Base-by-base conservation (phyloP, 176 grass and related monocot genomes). In the Neostapfia colusana region DNA sequence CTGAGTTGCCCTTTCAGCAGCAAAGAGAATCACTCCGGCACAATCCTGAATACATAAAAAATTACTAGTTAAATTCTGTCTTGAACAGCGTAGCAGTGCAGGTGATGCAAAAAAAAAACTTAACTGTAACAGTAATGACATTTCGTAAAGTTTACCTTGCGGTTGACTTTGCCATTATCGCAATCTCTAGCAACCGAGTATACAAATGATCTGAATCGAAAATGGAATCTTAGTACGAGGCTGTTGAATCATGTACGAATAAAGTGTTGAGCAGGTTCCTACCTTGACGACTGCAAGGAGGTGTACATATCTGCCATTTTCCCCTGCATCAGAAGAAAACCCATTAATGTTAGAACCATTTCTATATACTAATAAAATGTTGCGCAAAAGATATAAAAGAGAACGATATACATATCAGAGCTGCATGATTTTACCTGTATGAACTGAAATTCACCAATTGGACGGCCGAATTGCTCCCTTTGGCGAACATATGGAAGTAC, bases 291-390 rank as follows among this genome's bases (percentile, higher is more conserved):
- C 65, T 98, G 95, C 83, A 98, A 86, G 38, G 95, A 88, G 40
- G 95, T 98, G 76, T 98, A 98, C 87, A 98, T 98, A 62, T 98
- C 95, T 62, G 95, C 91, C 82, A 98, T 80, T 76, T 98, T 94
- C 36, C 95, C 91, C 91, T 94, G 79, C 63, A 83, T 79, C 44
- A 36, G 25, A 84, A 79, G 24, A 65, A 62, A 8, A 69, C 43
- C 37, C 1, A 13, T 61, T 80, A 85, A 49, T 20, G 6, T 46
- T 68, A 53, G 18, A 2, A 10, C 34, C 7, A 74, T 39, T 58
- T 25, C 18, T 34, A 26, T 34, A 23, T 13, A 10, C 18, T 66
- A 70, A 28, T 9, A 56, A 87, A 49, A 51, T 51, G 50, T 26
- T 73, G 74, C 36, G 54, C 11, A 46, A 40, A 59, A 35, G 53